A percentile compares a stretch with the other conserved stretches of the same genome.
phyloP scores from a whole-genome alignment of 495 filamentous ascomycete genomes.

The Lasiosphaeria hispida region DNA sequence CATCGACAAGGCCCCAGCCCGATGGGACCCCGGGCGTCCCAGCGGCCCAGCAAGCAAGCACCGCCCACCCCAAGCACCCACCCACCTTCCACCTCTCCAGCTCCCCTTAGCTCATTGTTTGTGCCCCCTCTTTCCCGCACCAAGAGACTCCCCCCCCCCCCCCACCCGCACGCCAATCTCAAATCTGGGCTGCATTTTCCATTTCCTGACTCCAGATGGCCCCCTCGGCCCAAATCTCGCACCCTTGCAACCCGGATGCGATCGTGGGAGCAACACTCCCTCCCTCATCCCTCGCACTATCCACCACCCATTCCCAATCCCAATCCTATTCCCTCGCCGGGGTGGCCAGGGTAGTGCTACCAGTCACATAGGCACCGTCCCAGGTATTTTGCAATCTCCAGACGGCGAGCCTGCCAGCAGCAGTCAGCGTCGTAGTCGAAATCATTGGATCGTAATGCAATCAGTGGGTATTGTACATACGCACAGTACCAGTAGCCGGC shows the following conservation, averaged over 20 bases:
- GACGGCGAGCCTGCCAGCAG: conserved; percentile 7
- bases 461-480: background rate
- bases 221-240: conserved; percentile 20
- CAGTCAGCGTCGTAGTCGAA: conserved; percentile 11
- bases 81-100: background rate
- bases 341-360: conserved; percentile 1
- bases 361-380: conserved; percentile 16
- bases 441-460: background rate
- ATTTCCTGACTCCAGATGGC: conserved; percentile 13
- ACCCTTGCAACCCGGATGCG: conserved; percentile 16
- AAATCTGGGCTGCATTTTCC: conserved; percentile 26
- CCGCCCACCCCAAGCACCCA: too few relatives aligned
- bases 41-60: too few relatives aligned
- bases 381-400: conserved; percentile 9
- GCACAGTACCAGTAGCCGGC: background rate
- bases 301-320: too few relatives aligned
- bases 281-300: background rate
- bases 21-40: conserved; percentile 24
- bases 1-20: conserved; percentile 23
- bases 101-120: conserved; percentile 22
- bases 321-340: too few relatives aligned
- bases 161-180: conserved; percentile 26
- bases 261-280: conserved; percentile 10
- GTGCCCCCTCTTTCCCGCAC: conserved; percentile 23
- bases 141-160: conserved; percentile 8